Conservation (phyloP, 371 early-diverging fungal species). For the Caulochytrium protostelioides region DNA sequence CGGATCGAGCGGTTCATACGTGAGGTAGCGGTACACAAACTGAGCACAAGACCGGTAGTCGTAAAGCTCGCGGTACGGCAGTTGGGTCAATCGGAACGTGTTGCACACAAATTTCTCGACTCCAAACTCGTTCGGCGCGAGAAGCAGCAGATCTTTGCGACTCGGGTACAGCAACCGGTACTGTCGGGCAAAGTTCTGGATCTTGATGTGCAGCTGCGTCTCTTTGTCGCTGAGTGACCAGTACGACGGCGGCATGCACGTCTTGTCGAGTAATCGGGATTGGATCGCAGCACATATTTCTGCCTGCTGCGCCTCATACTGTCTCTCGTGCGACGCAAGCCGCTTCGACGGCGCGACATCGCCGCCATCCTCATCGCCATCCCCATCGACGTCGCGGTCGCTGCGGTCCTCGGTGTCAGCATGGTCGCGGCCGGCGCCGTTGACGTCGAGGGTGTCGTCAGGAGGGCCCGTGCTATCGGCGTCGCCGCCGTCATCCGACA, state of each 20-base stretch:
- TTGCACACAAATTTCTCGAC: slow-evolving; percentile 30
- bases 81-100: slow-evolving; percentile 22
- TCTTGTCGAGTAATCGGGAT: slow-evolving; percentile 13
- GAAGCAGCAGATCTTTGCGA: slow-evolving; percentile 18
- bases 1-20: slow-evolving; percentile 24
- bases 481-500: too few species aligned
- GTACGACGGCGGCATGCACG: slow-evolving; percentile 14
- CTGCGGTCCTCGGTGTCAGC: too few species aligned
- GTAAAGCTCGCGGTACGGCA: slow-evolving; percentile 24
- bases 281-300: too few species aligned
- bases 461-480: too few species aligned
- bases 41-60: slow-evolving; percentile 23
- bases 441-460: too few species aligned
- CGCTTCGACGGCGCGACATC: too few species aligned
- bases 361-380: too few species aligned
- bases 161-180: slow-evolving; percentile 26
- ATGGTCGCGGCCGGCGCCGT: too few species aligned
- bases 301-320: too few species aligned
- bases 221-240: slow-evolving; percentile 19
- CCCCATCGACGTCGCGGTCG: too few species aligned
- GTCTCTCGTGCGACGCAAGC: too few species aligned
- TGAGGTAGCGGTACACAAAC: slow-evolving; percentile 23
- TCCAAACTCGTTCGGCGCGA: slow-evolving; percentile 22
- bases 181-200: slow-evolving; percentile 25
- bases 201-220: slow-evolving; percentile 14